phyloP scores from a whole-genome alignment of 768 basidiomycete genomes.

The Symmetrospora coprosmae region DNA sequence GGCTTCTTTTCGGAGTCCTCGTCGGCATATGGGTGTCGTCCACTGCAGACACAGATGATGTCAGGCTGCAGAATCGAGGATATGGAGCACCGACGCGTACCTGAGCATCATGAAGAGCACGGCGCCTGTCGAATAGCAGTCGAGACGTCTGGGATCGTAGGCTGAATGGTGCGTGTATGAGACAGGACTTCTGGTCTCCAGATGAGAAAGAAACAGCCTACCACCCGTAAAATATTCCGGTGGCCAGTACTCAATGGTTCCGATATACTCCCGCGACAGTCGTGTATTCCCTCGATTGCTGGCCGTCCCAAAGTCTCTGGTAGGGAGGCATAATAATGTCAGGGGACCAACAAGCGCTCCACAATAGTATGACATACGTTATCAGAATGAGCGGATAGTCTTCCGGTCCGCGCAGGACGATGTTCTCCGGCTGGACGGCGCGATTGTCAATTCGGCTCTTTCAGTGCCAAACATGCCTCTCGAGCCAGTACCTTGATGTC shows the following conservation, averaged over 20 bases:
- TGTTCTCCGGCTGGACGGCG: neutral
- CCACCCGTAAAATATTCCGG: neutral
- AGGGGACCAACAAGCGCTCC: neutral
- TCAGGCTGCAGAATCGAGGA: neutral
- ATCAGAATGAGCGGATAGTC: slow-evolving; percentile 4
- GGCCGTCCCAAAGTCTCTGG: slow-evolving; percentile 5
- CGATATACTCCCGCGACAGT: neutral
- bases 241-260: slow-evolving; percentile 3
- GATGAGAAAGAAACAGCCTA: neutral
- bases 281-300: neutral
- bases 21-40: neutral
- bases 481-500: slow-evolving; percentile 15
- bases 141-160: neutral
- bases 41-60: neutral
- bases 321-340: neutral
- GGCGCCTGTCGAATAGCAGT: neutral
- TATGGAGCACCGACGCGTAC: neutral
- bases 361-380: neutral
- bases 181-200: neutral
- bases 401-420: neutral
- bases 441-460: neutral
- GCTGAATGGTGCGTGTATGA: neutral
- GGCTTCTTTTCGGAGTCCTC: neutral
- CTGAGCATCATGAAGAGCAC: neutral
- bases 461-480: no score